Percentiles rank a stretch among this genome's conserved stretches.
phyloP scores from a whole-genome alignment of 257 asterid species.

The Marsdenia floribunda region DNA sequence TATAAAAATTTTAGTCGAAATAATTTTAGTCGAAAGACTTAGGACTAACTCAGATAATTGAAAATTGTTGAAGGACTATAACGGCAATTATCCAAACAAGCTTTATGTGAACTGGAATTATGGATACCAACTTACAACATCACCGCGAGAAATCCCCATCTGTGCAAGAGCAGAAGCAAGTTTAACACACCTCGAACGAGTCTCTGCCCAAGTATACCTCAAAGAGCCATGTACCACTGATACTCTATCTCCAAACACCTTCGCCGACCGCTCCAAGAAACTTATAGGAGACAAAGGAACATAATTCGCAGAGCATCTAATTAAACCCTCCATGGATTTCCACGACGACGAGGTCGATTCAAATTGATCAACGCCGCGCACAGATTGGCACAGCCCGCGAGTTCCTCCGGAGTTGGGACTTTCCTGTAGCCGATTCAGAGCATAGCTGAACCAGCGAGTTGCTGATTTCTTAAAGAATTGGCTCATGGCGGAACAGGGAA shows the following conservation, averaged over 20 bases:
- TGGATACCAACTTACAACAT: constrained; percentile 21
- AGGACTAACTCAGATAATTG: no score
- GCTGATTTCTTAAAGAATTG: constrained; percentile 10
- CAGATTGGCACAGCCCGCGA: constrained; percentile 8
- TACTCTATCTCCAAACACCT: constrained; percentile 33
- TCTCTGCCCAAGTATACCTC: constrained; percentile 34
- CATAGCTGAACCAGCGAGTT: neutral
- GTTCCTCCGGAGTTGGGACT: neutral
- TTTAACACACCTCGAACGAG: constrained; percentile 30
- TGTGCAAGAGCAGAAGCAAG: constrained; percentile 33
- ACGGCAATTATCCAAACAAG: no score
- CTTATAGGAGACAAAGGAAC: constrained; percentile 37
- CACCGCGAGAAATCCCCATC: constrained; percentile 34
- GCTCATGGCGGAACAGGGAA: constrained; percentile 6
- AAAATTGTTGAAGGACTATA: no score
- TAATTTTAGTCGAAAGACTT: no score
- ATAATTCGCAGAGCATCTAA: constrained; percentile 28
- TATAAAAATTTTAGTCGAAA: no score
- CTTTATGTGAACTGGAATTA: no score
- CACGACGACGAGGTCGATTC: constrained; percentile 12
- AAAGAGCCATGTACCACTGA: constrained; percentile 28
- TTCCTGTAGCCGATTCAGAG: neutral
- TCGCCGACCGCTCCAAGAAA: constrained; percentile 36
- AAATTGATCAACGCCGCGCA: neutral
- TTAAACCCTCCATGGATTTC: constrained; percentile 24